Base-by-base conservation (phyloP, 768 basidiomycete species). In the Lactifluus rugatus region DNA sequence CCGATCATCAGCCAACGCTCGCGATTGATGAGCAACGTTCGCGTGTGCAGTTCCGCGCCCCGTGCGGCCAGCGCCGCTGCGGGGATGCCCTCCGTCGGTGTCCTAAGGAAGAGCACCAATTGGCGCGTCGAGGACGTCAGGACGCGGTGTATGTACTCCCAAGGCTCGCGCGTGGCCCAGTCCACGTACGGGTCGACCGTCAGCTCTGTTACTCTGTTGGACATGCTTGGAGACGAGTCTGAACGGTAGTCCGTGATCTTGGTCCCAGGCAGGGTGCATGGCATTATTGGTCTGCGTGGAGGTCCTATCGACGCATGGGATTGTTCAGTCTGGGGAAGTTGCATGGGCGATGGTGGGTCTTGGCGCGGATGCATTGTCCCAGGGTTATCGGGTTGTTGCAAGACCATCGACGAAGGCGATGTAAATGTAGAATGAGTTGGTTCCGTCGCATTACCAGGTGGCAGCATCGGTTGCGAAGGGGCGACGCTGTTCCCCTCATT, bases 111-210 rank as follows among this genome's bases (percentile, higher is more conserved):
- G 49, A 56, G 41, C 48, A 60, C 59, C 13, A 60, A 54, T 2
- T 34, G 54, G 23, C 25, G 9, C 7, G 54, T 60, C 44, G 54
- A 50, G 11, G 54, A 39, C 13, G 59, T 60, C 54, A 60, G 49
- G 11, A 60, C 54, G 25, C 54, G 59, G 31, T 60, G 59, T 9
- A 61, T 16, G 52, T 61, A 61, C 41, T 52, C 52, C 60, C 60
- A 61, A 5, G 60, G 60, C 34, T 59, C 51, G 41, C 57, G 57
- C 37, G 60, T 21, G n/a, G 60, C 60, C 56, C 59, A 60, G 45
- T 60, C 59, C n/a, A 56, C 54, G 8, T n/a, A 32, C 9, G 11
- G 26, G 37, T 52, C 54, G 0, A 56, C 59, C 1, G 36, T 28
- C 23, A 6, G 21, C 23, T 32, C 49, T 13, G 59, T 56, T 21